Base-by-base conservation (phyloP, 352 stramenopile genomes). In the Phytophthora pseudosyringae region DNA sequence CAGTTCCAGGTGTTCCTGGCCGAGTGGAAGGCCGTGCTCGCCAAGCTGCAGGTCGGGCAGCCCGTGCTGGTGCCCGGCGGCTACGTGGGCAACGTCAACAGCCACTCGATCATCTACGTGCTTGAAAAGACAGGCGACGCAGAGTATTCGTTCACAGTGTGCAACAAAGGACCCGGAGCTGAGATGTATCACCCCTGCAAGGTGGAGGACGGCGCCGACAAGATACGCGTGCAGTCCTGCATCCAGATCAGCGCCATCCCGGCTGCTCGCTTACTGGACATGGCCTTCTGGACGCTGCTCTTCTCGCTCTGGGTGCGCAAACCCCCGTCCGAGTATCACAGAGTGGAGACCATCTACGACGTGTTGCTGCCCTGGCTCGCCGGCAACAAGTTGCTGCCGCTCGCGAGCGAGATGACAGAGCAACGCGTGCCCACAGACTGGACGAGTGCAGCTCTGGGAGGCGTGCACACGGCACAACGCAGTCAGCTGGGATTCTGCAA, bases 351-450 rank as follows among this genome's bases (percentile, higher is more conserved):
- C 5, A 74, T 97, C 21, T 97, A 97, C 58, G 90, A 97, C 52
- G 89, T 97, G 31, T 49, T 97, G 9, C 54, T 97, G 13, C 91
- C 91, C 16, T 97, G 90, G 83, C 78, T 97, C 15, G 83, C 86
- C 26, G 79, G 80, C 11, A 83, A 94, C 55, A 80, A 80, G 35
- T 57, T 96, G 29, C 49, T 97, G 26, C 86, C 88, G 5, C 52
- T 94, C 18, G 86, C 76, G 4, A 65, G 39, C 40, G 51, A 77
- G 52, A 74, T 73, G 18, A 70, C 74, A 0, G 62, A 80, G 28
- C 59, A 71, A 40, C 28, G 8, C 8, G 8, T 78, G 1, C 56
- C 56, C 5, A 35, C 57, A 2, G 52, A 73, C 9, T 83, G 75
- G 73, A 73, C 32, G 4, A 77, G 26, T 61, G 50, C 57, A 13